These are phyloP conservation scores for Jamesozyma spencerorum DNA, from an alignment of 805 yeast genomes.

Conservation along the genomic window DNA sequence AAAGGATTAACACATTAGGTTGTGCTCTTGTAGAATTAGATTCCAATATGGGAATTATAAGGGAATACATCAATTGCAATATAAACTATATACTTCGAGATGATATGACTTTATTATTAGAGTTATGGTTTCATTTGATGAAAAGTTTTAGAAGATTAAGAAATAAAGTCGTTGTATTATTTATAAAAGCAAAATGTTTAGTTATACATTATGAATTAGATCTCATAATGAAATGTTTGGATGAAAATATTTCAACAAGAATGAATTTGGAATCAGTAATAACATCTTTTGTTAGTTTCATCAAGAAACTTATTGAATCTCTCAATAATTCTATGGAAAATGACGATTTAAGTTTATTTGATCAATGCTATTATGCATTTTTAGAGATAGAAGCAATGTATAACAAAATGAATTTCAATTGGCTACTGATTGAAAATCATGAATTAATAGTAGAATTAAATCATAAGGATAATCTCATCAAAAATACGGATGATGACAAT, in stretches of 20 bases:
- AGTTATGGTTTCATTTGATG: slow-evolving; percentile 21
- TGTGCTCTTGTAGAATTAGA: slow-evolving; percentile 13
- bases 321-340: slow-evolving; percentile 43
- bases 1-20: slow-evolving; percentile 36
- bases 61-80: slow-evolving; percentile 25
- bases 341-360: slow-evolving; percentile 48
- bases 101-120: slow-evolving; percentile 31
- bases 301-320: slow-evolving; percentile 48
- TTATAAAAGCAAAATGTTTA: slow-evolving; percentile 57
- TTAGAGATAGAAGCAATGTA: slow-evolving; percentile 69
- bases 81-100: slow-evolving; percentile 38
- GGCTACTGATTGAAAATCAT: slow-evolving; percentile 27
- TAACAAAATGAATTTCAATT: slow-evolving; percentile 40
- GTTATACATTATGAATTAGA: slow-evolving; percentile 54
- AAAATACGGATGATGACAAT: background rate
- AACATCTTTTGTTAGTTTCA: slow-evolving; percentile 47
- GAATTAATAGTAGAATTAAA: background rate
- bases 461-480: background rate
- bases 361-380: slow-evolving; percentile 59
- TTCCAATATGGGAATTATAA: slow-evolving; percentile 9
- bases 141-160: slow-evolving; percentile 10
- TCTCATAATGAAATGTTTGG: slow-evolving; percentile 25
- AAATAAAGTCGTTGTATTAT: slow-evolving; percentile 46
- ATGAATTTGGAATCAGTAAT: slow-evolving; percentile 36
- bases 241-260: slow-evolving; percentile 4